phyloP scores from a whole-genome alignment of 2,329 filamentous ascomycete species.

The Diaporthe destruens region DNA sequence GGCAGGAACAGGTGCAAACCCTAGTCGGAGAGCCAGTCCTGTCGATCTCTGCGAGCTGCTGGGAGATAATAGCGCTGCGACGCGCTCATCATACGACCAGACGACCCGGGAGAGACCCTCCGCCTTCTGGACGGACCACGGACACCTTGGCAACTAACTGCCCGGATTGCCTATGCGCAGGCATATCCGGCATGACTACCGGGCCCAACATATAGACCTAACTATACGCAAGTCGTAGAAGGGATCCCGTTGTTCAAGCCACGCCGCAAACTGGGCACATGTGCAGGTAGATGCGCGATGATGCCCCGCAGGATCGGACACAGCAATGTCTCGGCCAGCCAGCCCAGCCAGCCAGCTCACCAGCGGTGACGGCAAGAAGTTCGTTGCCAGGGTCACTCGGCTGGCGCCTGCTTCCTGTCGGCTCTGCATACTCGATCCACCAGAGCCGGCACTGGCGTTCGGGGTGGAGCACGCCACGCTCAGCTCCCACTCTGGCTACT shows the following conservation, averaged over 20 bases:
- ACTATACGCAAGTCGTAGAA: too few relatives aligned
- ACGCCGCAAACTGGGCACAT: not conserved
- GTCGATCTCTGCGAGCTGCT: conserved; percentile 2
- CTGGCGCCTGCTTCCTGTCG: not conserved
- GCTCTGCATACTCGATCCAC: not conserved
- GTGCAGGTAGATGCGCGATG: not conserved
- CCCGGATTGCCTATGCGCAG: not conserved
- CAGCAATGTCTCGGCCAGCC: not conserved
- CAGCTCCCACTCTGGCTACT: not conserved
- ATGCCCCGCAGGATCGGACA: not conserved
- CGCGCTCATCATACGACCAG: not conserved
- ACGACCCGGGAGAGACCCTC: not conserved
- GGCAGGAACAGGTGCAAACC: conserved; percentile 1
- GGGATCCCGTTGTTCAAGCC: not conserved
- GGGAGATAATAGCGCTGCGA: not conserved
- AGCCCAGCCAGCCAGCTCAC: too few relatives aligned
- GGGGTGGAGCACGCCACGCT: not conserved
- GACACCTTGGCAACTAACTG: not conserved
- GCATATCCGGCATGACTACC: not conserved
- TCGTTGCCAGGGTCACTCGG: not conserved
- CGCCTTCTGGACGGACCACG: too few relatives aligned
- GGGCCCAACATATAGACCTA: not conserved
- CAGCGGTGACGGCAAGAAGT: not conserved
- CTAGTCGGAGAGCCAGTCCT: not conserved
- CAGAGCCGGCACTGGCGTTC: conserved; percentile 15